Conservation (phyloP, 2,329 filamentous ascomycete genomes). For the Trichophaea hybrida region DNA sequence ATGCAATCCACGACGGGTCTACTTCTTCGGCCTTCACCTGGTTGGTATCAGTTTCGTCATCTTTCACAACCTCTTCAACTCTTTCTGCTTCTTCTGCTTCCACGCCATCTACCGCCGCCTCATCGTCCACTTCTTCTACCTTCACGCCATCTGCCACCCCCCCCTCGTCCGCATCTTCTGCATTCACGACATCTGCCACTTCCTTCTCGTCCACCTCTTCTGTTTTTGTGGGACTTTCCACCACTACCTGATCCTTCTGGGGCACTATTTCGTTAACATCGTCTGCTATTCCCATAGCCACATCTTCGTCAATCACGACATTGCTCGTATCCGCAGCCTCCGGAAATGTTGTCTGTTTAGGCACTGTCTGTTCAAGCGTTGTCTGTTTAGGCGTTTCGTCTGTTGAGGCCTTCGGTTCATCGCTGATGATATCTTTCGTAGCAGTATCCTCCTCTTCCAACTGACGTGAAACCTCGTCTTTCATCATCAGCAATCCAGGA, state of each 20-base stretch:
- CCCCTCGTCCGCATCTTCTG: not conserved
- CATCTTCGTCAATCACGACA: not conserved
- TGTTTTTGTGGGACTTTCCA: not conserved
- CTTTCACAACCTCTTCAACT: not conserved
- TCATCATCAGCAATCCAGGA: not conserved
- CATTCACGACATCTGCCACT: not conserved
- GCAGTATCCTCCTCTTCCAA: not conserved
- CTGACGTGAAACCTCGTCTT: constrained; percentile 1
- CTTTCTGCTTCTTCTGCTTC: not conserved
- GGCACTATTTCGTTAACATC: not conserved
- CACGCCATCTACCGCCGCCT: not conserved
- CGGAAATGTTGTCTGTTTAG: not conserved
- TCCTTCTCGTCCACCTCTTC: not conserved
- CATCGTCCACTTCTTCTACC: not conserved
- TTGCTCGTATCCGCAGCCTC: not conserved
- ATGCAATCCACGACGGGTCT: not conserved
- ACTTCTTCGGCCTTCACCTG: not conserved
- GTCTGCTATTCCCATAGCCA: not conserved
- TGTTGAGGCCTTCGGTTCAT: not conserved
- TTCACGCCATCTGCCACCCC: not conserved
- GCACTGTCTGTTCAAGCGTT: not conserved
- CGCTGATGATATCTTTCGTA: not conserved
- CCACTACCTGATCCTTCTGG: not conserved
- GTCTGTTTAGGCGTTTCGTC: not conserved
- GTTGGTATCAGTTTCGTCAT: not conserved